Conservation (phyloP, 2,329 filamentous ascomycete species). For the Penicillium rolfsii region DNA sequence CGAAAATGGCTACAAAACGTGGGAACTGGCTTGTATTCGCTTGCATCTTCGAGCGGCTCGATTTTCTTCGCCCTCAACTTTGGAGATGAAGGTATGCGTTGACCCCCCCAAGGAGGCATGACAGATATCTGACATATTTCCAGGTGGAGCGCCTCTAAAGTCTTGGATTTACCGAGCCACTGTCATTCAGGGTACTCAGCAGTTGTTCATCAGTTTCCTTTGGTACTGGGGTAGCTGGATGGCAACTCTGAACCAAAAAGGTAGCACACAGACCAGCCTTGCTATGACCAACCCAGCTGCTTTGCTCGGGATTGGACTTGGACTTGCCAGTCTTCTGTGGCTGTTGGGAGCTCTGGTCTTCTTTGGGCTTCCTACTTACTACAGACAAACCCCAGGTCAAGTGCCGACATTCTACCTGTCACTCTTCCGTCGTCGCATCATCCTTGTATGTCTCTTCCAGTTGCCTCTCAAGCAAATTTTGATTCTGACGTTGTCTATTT, state of each 20-base stretch:
- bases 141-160: background rate
- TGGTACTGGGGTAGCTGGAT: slow-evolving; percentile 67
- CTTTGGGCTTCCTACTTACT: slow-evolving; percentile 64
- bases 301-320: background rate
- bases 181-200: slow-evolving; percentile 67
- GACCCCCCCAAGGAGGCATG: background rate
- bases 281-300: background rate
- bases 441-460: slow-evolving; percentile 30
- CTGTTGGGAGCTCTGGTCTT: slow-evolving; percentile 58
- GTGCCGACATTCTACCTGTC: slow-evolving; percentile 62
- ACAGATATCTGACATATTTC: background rate
- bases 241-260: slow-evolving; percentile 27
- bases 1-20: slow-evolving; percentile 59
- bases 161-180: slow-evolving; percentile 68
- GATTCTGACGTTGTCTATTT: background rate
- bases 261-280: background rate
- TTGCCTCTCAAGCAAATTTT: slow-evolving; percentile 51
- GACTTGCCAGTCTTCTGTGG: slow-evolving; percentile 52
- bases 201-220: slow-evolving; percentile 65
- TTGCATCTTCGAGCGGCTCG: slow-evolving; percentile 65
- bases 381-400: slow-evolving; percentile 60
- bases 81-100: slow-evolving; percentile 63
- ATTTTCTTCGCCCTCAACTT: slow-evolving; percentile 71
- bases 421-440: slow-evolving; percentile 58
- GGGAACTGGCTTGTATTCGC: slow-evolving; percentile 64